Evolutionary conservation across 116 monocot species (phyloP), one percentile per base, ranked within the genome.

Genomic region (Cymodocea nodosa): DNA sequence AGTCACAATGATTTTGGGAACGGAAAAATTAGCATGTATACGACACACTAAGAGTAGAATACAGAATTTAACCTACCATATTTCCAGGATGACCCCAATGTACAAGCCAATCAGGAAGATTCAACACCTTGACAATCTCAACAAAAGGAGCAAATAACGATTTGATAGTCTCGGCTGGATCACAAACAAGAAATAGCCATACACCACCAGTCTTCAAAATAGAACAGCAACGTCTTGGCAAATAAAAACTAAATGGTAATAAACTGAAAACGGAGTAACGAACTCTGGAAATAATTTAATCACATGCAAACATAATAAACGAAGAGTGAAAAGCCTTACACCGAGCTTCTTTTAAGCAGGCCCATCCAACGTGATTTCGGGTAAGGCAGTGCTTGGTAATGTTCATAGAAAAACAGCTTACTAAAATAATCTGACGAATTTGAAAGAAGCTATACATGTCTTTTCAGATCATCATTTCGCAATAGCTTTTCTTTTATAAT

Each of bases 51-150:
- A 11, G 0, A 23, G 10, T 4, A 57, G 15, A 22, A 23, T 57
- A 15, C n/a, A 57, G 12, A 66, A 50, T 48, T 39, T 51, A 59
- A 62, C 68, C 72, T 55, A 84, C 89, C 94, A 94, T 94, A 71
- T 87, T 89, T 20, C 83, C 94, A 5, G 94, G 94, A 76, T 94
- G 94, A 66, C 90, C 94, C 94, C 94, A 90, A 19, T 94, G 94
- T 63, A 90, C 85, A 65, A 94, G 86, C 94, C 90, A 94, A 4
- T 81, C 82, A 60, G 94, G 94, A 48, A 90, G 84, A 70, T 83
- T 79, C 76, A 52, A 85, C 44, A 81, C 75, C 77, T 87, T 94
- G 59, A 94, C 83, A 34, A 94, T 60, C 76, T 87, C 90, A 62
- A 79, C 87, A 56, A 87, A 81, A 49, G 94, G 94, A 53, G 56